Evolutionary conservation across 345 rosid species (phyloP), one percentile per base, ranked within the genome.

Genomic region (Schrenkiella parvula): DNA sequence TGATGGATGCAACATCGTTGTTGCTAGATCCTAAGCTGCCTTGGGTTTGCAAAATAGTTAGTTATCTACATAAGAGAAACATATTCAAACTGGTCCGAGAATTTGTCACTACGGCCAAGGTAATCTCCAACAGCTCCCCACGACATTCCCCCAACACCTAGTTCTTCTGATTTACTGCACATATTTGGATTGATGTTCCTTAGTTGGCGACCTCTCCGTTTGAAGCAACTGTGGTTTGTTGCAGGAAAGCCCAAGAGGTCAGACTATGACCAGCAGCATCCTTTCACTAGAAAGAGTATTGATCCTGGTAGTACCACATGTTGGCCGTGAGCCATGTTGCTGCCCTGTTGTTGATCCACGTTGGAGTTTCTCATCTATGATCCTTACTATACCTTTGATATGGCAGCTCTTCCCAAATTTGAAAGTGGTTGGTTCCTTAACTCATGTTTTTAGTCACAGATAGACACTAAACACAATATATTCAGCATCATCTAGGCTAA

Each of bases 1-100:
- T 95, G 82, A 83, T 95, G 65, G 93, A 88, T 81, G 84, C 89
- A 66, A 78, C 86, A 54, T 75, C 78, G 39, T 59, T 83, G 64
- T 80, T 95, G 78, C 76, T 89, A 63, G 91, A 89, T 82, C 86
- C 91, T 73, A 84, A 82, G 82, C 86, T 84, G 77, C 99, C 98
- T 52, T 91, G 98, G 98, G 89, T 76, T 75, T 95, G 96, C 82
- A 86, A 88, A 83, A 62, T 81, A 48, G 87, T 86, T 31, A 80
- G 85, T 65, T 79, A 85, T 77, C 93, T 95, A 55, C 73, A 80
- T 69, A 83, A 82, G 75, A 83, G 79, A 76, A 84, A 86, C 32
- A 76, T 78, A 44, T 87, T 88, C 52, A 56, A 81, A 59, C 77
- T 87, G 64, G 83, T 84, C 54, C 79, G 98, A 76, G 96, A 85